A percentile compares a stretch with the other conserved stretches of the same genome.
Evolutionary conservation across 2,329 filamentous ascomycete genomes (phyloP).

Genomic region (Beauveria asiatica): DNA sequence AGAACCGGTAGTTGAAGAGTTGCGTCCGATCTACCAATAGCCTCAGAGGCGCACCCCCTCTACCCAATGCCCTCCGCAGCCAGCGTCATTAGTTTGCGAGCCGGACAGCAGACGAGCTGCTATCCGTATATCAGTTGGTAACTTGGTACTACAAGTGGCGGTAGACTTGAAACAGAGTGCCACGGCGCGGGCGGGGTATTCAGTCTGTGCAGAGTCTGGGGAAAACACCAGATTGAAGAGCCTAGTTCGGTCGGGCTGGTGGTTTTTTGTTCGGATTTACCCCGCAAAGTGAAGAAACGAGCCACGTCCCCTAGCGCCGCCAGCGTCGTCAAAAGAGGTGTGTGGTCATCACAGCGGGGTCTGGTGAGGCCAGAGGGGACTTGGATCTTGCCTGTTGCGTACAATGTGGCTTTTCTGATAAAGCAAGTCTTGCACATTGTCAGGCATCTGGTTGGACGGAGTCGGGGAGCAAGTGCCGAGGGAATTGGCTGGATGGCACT

Average conservation of each 20-base stretch:
- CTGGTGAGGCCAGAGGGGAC: no score
- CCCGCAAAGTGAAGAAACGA: background rate
- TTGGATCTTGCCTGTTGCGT: background rate
- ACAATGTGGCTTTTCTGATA: background rate
- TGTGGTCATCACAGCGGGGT: background rate
- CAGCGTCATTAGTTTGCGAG: no score
- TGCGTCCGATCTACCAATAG: no score
- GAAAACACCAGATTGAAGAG: background rate
- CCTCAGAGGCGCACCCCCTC: no score
- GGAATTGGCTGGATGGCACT: background rate
- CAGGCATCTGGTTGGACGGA: background rate
- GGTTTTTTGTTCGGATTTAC: background rate
- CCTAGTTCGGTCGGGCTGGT: no score
- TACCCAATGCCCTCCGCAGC: no score
- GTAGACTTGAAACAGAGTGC: background rate
- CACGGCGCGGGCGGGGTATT: background rate
- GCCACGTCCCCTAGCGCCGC: background rate
- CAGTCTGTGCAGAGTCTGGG: slow-evolving; percentile 3
- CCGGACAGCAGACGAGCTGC: no score
- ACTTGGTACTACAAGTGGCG: no score
- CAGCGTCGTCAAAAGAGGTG: background rate
- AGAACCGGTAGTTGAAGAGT: no score
- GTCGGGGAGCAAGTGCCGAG: background rate
- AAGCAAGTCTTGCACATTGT: background rate
- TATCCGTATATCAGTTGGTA: background rate